Conservation (phyloP, 129 eudicot species). For the Deinandra increscens region DNA sequence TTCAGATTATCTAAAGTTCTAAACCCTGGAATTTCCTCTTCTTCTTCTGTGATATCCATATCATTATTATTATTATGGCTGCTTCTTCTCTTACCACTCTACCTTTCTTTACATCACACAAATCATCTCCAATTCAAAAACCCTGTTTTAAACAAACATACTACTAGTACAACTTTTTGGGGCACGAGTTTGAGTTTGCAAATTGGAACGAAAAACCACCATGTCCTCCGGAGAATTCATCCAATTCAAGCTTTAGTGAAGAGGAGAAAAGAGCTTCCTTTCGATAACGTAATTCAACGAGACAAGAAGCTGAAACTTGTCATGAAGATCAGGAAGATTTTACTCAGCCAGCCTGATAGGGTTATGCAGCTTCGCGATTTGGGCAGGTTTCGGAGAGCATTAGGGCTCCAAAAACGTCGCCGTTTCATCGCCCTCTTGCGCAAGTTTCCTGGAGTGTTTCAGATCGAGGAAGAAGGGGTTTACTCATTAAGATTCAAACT, state of each 20-base stretch:
- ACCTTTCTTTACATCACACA: constrained; percentile 53
- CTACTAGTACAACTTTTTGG: constrained; percentile 25
- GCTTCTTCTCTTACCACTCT: constrained; percentile 44
- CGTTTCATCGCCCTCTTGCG: constrained; percentile 67
- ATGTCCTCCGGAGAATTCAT: constrained; percentile 30
- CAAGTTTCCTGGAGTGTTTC: constrained; percentile 90
- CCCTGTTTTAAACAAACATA: constrained; percentile 32
- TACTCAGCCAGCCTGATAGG: constrained; percentile 66
- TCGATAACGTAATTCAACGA: constrained; percentile 88
- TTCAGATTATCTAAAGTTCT: too few species aligned
- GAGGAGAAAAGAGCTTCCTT: constrained; percentile 91
- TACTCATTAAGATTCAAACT: constrained; percentile 66
- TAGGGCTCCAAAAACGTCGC: constrained; percentile 73
- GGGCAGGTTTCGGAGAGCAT: constrained; percentile 77
- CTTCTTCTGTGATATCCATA: too few species aligned
- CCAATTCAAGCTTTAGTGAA: constrained; percentile 69
- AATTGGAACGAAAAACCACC: constrained; percentile 34
- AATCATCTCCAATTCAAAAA: constrained; percentile 36
- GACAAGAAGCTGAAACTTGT: constrained; percentile 91
- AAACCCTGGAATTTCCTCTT: too few species aligned
- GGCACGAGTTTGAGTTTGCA: constrained; percentile 46
- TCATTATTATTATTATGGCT: constrained; percentile 5
- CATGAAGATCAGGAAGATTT: constrained; percentile 68
- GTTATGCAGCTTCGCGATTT: constrained; percentile 76
- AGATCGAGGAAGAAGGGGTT: constrained; percentile 94